Conservation (phyloP, 1,139 yeast genomes). For the Sugiyamaella japonica region DNA sequence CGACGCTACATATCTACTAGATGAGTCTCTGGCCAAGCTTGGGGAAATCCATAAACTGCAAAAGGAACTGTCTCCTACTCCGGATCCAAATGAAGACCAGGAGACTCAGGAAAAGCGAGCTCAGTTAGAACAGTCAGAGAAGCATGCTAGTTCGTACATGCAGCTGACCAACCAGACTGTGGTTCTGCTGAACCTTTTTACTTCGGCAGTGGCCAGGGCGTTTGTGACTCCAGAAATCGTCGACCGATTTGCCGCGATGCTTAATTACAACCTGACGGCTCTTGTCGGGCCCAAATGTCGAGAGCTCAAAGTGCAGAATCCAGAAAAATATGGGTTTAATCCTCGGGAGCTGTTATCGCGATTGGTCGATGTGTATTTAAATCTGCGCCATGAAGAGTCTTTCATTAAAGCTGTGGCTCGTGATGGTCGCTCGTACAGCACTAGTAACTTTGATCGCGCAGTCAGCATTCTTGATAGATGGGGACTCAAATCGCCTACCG, state of each 20-base stretch:
- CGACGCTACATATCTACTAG: constrained; percentile 87
- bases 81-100: constrained; percentile 22
- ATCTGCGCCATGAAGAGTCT: constrained; percentile 61
- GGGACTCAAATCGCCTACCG: constrained; percentile 54
- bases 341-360: constrained; percentile 72
- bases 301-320: constrained; percentile 79
- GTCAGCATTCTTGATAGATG: constrained; percentile 59
- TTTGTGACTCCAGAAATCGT: constrained; percentile 89
- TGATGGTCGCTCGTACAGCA: constrained; percentile 84
- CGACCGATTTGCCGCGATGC: constrained; percentile 92
- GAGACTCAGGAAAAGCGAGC: constrained; percentile 52
- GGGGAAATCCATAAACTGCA: constrained; percentile 76
- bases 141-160: constrained; percentile 78
- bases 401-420: constrained; percentile 81
- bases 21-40: constrained; percentile 83
- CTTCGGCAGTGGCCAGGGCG: constrained; percentile 82
- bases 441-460: constrained; percentile 68
- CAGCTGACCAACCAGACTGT: constrained; percentile 84
- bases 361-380: constrained; percentile 72
- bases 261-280: constrained; percentile 84
- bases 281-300: constrained; percentile 95
- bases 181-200: constrained; percentile 73
- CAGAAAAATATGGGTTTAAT: constrained; percentile 79
- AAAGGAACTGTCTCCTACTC: constrained; percentile 45
- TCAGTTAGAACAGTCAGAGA: constrained; percentile 63